phyloP scores from a whole-genome alignment of 169 alveolate species.

The Plasmodium vivax region DNA sequence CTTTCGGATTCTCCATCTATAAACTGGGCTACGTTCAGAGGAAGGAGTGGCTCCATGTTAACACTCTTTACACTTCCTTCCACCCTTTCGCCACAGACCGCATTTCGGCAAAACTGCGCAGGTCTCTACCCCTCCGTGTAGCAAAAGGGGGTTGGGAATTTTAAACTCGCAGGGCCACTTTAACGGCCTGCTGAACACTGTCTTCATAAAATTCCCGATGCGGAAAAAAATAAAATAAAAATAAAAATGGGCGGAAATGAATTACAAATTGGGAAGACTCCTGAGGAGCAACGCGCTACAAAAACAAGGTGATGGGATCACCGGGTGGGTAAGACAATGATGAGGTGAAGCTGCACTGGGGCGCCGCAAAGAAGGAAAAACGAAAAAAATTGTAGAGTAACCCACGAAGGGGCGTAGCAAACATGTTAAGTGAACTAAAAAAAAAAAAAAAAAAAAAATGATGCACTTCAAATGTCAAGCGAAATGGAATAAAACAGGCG shows the following conservation, averaged over 20 bases:
- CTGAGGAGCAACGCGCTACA: neutral
- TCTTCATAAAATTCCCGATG: neutral
- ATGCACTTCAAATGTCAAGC: neutral
- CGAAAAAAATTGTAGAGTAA: neutral
- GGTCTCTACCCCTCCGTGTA: neutral
- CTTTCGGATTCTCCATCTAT: neutral
- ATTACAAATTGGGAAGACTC: neutral
- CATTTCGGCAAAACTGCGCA: neutral
- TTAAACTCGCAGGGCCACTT: constrained; percentile 3
- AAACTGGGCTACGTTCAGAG: neutral
- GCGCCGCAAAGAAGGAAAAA: neutral
- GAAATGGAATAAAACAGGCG: neutral
- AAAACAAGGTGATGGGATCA: neutral
- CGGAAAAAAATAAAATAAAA: too few relatives aligned
- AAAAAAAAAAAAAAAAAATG: too few relatives aligned
- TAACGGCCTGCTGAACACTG: constrained; percentile 13
- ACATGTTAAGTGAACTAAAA: neutral
- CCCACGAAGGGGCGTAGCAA: neutral
- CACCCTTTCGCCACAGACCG: neutral
- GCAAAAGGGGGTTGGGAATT: neutral
- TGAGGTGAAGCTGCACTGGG: neutral
- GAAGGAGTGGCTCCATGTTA: neutral
- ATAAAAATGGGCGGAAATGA: neutral
- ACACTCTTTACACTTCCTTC: neutral
- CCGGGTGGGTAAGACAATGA: neutral